A percentile compares a stretch with the other conserved stretches of the same genome.
Evolutionary conservation across 139 green algal species (phyloP).

Genomic region (Mesotaenium endlicherianum): DNA sequence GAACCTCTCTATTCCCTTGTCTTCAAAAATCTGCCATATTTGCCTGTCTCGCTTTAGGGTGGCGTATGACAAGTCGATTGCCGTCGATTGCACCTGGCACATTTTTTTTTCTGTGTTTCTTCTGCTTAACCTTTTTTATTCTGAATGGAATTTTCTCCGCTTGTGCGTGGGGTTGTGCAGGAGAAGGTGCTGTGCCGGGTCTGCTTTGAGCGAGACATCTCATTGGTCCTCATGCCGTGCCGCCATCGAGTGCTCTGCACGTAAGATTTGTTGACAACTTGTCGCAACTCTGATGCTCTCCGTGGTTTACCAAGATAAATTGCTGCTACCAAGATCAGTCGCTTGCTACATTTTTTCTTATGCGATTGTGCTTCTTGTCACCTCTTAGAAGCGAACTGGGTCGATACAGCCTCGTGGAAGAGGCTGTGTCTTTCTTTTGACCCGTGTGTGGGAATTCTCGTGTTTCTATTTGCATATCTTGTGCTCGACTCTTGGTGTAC

Average conservation of each 20-base stretch:
- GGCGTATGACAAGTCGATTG: no score
- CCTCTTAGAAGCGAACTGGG: background rate
- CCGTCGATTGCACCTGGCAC: background rate
- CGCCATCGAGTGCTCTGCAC: background rate
- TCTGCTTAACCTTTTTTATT: background rate
- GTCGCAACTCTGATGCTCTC: background rate
- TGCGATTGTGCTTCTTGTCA: background rate
- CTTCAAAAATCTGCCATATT: no score
- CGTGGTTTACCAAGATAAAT: background rate
- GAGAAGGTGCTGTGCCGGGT: slow-evolving; percentile 29
- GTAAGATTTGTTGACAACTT: background rate
- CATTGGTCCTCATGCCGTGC: slow-evolving; percentile 25
- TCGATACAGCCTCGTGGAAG: background rate
- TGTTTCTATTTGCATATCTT: no score
- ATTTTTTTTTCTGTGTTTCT: background rate
- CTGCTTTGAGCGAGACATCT: slow-evolving; percentile 30
- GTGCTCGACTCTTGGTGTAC: no score
- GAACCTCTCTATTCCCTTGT: no score
- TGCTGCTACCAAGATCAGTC: background rate
- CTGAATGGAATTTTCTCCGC: background rate
- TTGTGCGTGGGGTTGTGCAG: background rate
- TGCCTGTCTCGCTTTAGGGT: no score
- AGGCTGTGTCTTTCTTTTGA: background rate
- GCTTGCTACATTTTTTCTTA: background rate
- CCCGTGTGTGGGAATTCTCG: background rate